Evolutionary conservation across 257 asterid genomes (phyloP), one percentile per base, ranked within the genome.

Genomic region (Schizonepeta tenuifolia): DNA sequence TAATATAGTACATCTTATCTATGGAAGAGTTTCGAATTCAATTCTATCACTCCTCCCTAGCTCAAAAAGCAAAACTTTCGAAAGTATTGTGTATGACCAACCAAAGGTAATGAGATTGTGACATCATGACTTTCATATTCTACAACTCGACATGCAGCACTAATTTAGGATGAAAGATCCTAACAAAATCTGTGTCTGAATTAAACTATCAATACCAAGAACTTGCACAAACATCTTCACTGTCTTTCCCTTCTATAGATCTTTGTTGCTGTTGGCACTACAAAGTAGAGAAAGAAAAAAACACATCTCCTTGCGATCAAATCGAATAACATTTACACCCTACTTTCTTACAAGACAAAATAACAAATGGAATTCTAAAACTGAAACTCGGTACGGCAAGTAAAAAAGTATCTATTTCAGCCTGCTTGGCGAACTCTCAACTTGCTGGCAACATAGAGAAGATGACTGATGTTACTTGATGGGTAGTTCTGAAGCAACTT

Each of bases 401-500:
- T 73, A 83, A 74, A 20, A 28, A 28, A 40, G 41, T 15, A 26
- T 6, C 64, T 58, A 14, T 58, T 24, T 73, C 83, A 88, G 79
- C 73, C 78, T 53, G 79, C 31, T 7, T 59, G 61, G 62, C 67
- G 83, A 33, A 67, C 40, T 44, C 90, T 89, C 78, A 93, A 67
- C 81, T 93, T 91, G 82, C 83, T 85, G 65, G 98, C 98, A 44
- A 93, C 97, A 18, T 93, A 89, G 75, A 93, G 88, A 57, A 93
- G 90, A 81, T 93, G 97, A 83, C 93, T 87, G 83, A 93, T 88
- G 84, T 91, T 93, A 70, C 96, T 75, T 20, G 91, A 70, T 6
- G 98, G 98, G 72, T 93, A 93, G 73, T 80, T 75, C 72, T 93
- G 98, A 49, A 91, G 96, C 60, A 93, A 81, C 86, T 91, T 89